phyloP scores from a whole-genome alignment of 2,329 filamentous ascomycete genomes.

The Verticillium klebahnii region DNA sequence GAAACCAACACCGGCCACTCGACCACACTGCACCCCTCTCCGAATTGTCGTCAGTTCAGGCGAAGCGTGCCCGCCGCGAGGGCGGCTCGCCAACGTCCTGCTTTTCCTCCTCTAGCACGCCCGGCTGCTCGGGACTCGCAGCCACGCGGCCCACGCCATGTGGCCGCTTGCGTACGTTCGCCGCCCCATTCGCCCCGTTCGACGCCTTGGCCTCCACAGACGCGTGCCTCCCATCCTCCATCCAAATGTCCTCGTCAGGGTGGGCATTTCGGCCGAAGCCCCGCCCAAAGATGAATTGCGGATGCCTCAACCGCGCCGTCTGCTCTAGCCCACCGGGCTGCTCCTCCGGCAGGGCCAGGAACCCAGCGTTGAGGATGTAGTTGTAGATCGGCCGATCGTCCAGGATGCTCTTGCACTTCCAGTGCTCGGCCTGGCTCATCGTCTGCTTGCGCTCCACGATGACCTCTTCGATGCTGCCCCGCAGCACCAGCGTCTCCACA shows the following conservation, averaged over 20 bases:
- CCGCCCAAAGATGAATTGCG: constrained; percentile 47
- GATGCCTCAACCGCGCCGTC: constrained; percentile 39
- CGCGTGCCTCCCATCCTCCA: neutral
- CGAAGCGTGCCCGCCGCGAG: neutral
- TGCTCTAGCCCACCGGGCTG: constrained; percentile 34
- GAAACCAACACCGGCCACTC: neutral
- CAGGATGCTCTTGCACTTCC: constrained; percentile 49
- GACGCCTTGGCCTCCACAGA: neutral
- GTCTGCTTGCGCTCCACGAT: constrained; percentile 69
- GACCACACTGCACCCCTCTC: neutral
- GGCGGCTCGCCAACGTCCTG: neutral
- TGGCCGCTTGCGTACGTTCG: neutral
- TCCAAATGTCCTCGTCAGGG: constrained; percentile 35
- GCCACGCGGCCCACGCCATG: neutral
- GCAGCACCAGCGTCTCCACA: constrained; percentile 81
- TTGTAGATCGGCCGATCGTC: constrained; percentile 54
- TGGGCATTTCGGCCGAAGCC: constrained; percentile 38
- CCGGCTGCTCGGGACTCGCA: neutral
- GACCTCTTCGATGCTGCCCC: constrained; percentile 76
- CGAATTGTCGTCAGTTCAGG: neutral
- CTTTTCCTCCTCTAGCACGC: neutral
- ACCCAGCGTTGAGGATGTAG: constrained; percentile 52
- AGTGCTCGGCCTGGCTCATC: constrained; percentile 67
- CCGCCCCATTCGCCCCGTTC: neutral
- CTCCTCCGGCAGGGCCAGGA: constrained; percentile 28